Percentiles rank a stretch among this genome's conserved stretches.
phyloP scores from a whole-genome alignment of 768 basidiomycete species.

The Termitomyces sp. region DNA sequence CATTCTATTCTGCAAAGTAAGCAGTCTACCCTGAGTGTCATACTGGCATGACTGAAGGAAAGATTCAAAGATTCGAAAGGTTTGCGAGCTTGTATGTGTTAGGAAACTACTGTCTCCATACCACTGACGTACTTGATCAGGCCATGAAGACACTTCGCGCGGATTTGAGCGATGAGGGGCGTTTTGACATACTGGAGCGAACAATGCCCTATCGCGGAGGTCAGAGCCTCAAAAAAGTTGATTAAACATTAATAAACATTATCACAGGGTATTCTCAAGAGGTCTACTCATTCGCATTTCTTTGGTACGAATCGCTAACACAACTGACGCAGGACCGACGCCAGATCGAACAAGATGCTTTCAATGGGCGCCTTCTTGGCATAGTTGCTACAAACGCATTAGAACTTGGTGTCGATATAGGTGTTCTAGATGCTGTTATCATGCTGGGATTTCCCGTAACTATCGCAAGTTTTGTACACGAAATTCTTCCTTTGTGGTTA shows the following conservation, averaged over 20 bases:
- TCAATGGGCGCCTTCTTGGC: slow-evolving; percentile 78
- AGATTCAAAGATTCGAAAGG: slow-evolving; percentile 60
- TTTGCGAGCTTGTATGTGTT: slow-evolving; percentile 69
- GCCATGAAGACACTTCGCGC: slow-evolving; percentile 75
- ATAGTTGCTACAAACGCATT: slow-evolving; percentile 89
- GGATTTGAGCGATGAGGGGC: slow-evolving; percentile 70
- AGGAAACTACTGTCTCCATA: not conserved
- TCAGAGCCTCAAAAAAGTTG: slow-evolving; percentile 18
- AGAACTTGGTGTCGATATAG: slow-evolving; percentile 90
- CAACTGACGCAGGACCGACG: slow-evolving; percentile 62
- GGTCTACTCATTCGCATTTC: slow-evolving; percentile 29
- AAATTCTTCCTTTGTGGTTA: not conserved
- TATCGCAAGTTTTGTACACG: slow-evolving; percentile 74
- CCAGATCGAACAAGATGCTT: slow-evolving; percentile 82
- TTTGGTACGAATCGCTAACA: not conserved
- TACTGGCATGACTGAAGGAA: not conserved
- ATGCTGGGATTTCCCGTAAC: slow-evolving; percentile 83
- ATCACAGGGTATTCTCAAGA: slow-evolving; percentile 67
- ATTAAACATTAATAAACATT: not conserved
- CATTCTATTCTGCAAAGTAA: slow-evolving; percentile 87
- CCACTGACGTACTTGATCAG: slow-evolving; percentile 30
- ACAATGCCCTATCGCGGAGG: slow-evolving; percentile 87
- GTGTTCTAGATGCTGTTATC: slow-evolving; percentile 83
- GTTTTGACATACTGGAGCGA: slow-evolving; percentile 68
- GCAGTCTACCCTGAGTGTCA: not conserved